Conservation (phyloP, 169 alveolate species). For the Plasmodium inui region DNA sequence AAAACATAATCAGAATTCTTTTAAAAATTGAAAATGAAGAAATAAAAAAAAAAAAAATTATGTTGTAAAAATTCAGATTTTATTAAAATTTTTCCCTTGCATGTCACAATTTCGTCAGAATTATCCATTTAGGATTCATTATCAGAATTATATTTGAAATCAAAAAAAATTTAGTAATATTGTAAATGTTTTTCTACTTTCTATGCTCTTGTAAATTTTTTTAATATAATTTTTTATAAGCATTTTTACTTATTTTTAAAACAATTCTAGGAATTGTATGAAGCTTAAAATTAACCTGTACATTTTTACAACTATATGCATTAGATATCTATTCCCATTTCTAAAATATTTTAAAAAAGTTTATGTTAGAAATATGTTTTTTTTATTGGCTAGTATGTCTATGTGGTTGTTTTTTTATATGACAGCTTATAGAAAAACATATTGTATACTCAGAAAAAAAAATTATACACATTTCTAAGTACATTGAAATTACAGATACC, state of each 20-base stretch:
- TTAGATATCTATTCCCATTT: neutral
- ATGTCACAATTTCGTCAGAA: constrained; percentile 5
- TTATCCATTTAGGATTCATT: constrained; percentile 18
- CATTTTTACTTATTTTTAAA: constrained; percentile 19
- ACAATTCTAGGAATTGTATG: constrained; percentile 11
- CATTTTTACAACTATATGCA: constrained; percentile 18
- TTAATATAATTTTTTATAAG: constrained; percentile 9
- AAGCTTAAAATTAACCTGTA: constrained; percentile 11
- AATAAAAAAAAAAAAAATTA: constrained; percentile 8
- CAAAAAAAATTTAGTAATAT: constrained; percentile 23
- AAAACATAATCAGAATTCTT: constrained; percentile 24
- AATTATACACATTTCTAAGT: constrained; percentile 1
- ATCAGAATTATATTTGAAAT: constrained; percentile 24
- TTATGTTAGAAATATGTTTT: neutral
- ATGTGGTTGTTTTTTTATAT: constrained; percentile 6
- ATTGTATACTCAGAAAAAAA: constrained; percentile 2
- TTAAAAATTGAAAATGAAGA: constrained; percentile 13
- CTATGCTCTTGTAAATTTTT: constrained; percentile 15
- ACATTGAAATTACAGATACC: neutral
- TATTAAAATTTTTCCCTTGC: constrained; percentile 11
- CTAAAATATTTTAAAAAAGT: neutral
- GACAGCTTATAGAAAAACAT: neutral
- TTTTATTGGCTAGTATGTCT: constrained; percentile 14
- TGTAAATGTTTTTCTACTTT: constrained; percentile 12
- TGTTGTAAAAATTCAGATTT: constrained; percentile 23